Conservation (phyloP, 2,329 filamentous ascomycete genomes). For the Didymellaceae sp. region DNA sequence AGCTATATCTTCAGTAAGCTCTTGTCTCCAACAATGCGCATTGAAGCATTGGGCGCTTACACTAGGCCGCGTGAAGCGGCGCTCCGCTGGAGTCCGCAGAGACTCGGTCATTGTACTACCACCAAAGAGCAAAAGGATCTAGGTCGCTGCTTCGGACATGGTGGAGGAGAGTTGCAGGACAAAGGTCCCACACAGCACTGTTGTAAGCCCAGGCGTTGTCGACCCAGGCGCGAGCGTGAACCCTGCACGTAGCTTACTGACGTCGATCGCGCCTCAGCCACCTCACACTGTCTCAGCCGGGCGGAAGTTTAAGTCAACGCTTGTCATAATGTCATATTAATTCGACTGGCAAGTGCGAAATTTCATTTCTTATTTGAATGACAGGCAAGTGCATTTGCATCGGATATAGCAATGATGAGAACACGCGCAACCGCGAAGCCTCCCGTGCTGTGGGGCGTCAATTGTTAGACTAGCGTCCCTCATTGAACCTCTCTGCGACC, state of each 20-base stretch:
- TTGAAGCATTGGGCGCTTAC: constrained; percentile 33
- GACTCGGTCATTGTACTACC: constrained; percentile 38
- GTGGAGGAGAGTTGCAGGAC: background rate
- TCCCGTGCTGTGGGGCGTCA: constrained; percentile 1
- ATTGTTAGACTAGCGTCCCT: constrained; percentile 9
- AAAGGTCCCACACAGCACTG: constrained; percentile 1
- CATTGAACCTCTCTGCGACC: constrained; percentile 3
- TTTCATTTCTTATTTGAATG: background rate
- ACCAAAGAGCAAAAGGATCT: background rate
- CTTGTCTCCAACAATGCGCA: background rate
- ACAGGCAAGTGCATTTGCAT: constrained; percentile 1
- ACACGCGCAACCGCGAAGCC: background rate
- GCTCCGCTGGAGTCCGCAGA: constrained; percentile 39
- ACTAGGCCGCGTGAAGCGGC: constrained; percentile 46
- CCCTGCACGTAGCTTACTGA: constrained; percentile 14
- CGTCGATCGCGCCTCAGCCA: constrained; percentile 16
- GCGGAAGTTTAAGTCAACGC: background rate
- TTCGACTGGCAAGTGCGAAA: background rate
- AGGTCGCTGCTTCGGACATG: constrained; percentile 20
- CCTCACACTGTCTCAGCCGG: background rate
- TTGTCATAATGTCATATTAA: background rate
- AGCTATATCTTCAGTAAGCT: constrained; percentile 59
- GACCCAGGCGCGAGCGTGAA: constrained; percentile 10
- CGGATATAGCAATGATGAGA: background rate
- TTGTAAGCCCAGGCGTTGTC: constrained; percentile 9